phyloP scores from a whole-genome alignment of 2,329 filamentous ascomycete genomes.

The Fusarium euwallaceae region DNA sequence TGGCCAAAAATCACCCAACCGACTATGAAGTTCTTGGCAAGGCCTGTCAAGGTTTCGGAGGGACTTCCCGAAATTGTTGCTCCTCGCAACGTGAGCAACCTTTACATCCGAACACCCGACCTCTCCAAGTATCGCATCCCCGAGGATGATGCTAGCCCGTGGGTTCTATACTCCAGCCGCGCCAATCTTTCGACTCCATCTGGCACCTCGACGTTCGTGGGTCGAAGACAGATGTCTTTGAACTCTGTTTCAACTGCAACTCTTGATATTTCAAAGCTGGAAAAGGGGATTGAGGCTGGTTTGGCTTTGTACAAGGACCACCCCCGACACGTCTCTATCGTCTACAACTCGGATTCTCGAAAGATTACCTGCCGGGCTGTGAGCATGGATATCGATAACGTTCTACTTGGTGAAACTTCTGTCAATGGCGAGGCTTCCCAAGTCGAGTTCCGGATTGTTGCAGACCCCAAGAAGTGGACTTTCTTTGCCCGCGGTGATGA shows the following conservation, averaged over 20 bases:
- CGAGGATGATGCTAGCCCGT: not conserved
- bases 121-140: conserved; percentile 12
- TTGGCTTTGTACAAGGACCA: conserved; percentile 28
- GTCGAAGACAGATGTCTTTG: conserved; percentile 17
- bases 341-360: not conserved
- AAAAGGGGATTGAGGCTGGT: conserved; percentile 8
- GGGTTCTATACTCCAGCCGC: conserved; percentile 1
- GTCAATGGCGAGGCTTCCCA: not conserved
- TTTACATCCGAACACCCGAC: conserved; percentile 21
- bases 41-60: not conserved
- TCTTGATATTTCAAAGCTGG: not conserved
- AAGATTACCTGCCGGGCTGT: not conserved
- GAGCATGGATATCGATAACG: conserved; percentile 5
- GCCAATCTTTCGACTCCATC: conserved; percentile 6
- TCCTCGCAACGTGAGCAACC: conserved; percentile 6
- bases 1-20: conserved; percentile 22
- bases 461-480: conserved; percentile 11
- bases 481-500: not conserved
- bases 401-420: not conserved
- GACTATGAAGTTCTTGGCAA: conserved; percentile 15
- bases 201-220: conserved; percentile 19
- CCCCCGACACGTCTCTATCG: conserved; percentile 16
- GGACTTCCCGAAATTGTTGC: not conserved
- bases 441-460: conserved; percentile 11
- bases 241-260: conserved; percentile 17